A percentile compares a stretch with the other conserved stretches of the same genome.
phyloP scores from a whole-genome alignment of 169 alveolate species.

The Plasmodium coatneyi region DNA sequence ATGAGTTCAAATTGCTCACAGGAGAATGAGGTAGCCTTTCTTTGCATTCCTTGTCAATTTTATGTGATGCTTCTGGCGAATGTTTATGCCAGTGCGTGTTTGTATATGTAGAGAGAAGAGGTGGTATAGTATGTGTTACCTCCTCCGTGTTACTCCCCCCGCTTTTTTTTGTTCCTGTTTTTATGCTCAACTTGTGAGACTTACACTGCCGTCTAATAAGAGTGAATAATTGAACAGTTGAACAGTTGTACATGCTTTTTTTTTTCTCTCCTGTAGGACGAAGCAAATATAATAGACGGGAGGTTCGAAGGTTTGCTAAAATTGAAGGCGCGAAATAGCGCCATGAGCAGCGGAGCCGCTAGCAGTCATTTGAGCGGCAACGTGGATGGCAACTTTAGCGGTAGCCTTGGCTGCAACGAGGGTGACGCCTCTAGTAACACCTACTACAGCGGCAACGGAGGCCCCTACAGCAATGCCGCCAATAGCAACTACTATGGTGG shows the following conservation, averaged over 20 bases:
- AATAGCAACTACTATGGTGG: neutral
- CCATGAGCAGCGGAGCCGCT: neutral
- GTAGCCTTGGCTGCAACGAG: neutral
- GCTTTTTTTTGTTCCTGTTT: neutral
- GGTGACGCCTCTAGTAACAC: neutral
- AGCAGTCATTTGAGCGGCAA: neutral
- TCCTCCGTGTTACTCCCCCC: neutral
- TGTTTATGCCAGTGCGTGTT: neutral
- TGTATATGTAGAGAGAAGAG: neutral
- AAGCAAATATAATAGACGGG: constrained; percentile 22
- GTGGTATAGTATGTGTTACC: neutral
- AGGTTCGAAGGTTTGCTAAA: constrained; percentile 7
- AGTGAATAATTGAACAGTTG: neutral
- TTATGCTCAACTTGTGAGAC: no score
- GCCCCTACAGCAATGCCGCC: neutral
- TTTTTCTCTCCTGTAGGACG: neutral
- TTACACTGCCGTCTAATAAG: neutral
- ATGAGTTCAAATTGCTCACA: constrained; percentile 22
- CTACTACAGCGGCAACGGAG: neutral
- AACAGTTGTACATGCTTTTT: neutral
- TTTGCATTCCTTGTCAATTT: neutral
- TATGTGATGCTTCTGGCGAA: neutral
- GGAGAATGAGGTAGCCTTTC: constrained; percentile 23
- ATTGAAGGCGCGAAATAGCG: constrained; percentile 10
- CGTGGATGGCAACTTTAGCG: neutral